Percentiles rank a stretch among this genome's conserved stretches.
phyloP scores from a whole-genome alignment of 2,329 filamentous ascomycete genomes.

The Leptographium wingfieldii region DNA sequence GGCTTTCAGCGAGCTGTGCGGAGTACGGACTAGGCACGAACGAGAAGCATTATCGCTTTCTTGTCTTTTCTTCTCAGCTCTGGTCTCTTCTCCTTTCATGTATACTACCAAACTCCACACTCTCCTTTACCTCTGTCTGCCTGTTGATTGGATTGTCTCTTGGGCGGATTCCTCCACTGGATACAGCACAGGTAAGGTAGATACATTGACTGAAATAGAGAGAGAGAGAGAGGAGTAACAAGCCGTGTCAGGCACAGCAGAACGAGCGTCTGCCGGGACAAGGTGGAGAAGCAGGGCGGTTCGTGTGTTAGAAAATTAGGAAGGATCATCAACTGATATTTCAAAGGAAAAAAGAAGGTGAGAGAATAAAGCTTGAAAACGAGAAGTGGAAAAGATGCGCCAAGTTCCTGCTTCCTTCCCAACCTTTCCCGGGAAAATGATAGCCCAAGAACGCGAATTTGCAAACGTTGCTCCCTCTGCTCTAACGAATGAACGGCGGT shows the following conservation, averaged over 20 bases:
- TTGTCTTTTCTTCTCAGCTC: background rate
- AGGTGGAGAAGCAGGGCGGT: background rate
- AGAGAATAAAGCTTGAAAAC: background rate
- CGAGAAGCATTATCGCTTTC: background rate
- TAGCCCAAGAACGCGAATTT: slow-evolving; percentile 8
- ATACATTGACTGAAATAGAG: background rate
- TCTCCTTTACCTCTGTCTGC: background rate
- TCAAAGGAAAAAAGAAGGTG: background rate
- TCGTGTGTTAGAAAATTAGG: background rate
- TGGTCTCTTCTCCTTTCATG: background rate
- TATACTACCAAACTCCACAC: background rate
- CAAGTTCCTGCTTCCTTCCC: background rate
- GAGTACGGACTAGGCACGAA: background rate
- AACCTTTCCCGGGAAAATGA: background rate
- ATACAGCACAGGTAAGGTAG: background rate
- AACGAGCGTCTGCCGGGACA: background rate
- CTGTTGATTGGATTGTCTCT: background rate
- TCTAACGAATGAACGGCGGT: background rate
- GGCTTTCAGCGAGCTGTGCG: too few species aligned
- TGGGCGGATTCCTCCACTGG: background rate
- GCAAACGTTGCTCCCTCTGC: background rate
- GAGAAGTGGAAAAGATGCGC: background rate
- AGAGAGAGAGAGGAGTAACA: background rate
- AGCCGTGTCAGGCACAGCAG: background rate
- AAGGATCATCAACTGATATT: slow-evolving; percentile 1